Base-by-base conservation (phyloP, 208 protist genomes). In the Acanthamoeba triangularis region DNA sequence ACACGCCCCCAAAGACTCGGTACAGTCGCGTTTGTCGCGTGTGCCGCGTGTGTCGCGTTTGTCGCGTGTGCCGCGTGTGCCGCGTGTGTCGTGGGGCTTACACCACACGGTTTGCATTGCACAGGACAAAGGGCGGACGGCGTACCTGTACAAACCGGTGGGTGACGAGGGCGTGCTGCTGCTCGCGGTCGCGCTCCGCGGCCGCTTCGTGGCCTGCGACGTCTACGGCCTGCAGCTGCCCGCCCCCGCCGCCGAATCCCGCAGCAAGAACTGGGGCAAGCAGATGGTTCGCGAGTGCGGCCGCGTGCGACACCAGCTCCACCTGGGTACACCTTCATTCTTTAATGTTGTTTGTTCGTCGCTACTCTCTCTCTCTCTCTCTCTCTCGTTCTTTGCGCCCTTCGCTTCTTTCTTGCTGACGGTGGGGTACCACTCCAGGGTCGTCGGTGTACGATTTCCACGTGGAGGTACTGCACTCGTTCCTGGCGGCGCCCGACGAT, bases 401-500 rank as follows among this genome's bases (percentile, higher is more conserved):
- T 56, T 11, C 52, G 16, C 52, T 11, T 56, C 52, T 11, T 56
- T 11, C 52, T 56, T 74, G 1, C 65, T 74, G 65, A 74, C 8
- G 16, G 16, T 56, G 11, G 11, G 3, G 3, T 56, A 20, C 23
- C n/a, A 10, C 25, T 18, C 1, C 30, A 74, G 65, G 61, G 18
- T 93, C 87, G 20, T 93, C 37, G 18, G 87, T 93, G 18, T 93
- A 93, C 28, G 87, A 93, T 30, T 93, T 76, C 61, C 87, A 93
- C 33, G 87, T 74, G n/a, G 56, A 93, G 87, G 41, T 14, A 18
- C 30, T 93, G 61, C 87, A 93, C 28, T 35, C 87, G 37, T 93
- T 63, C 59, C 30, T 93, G 56, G 61, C 59, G 25, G 80, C 44
- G 33, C 47, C 44, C 61, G 80, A 88, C 30, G 80, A 10, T 30